Base-by-base conservation (phyloP, 2,329 filamentous ascomycete species). In the Scleromitrula shiraiana region DNA sequence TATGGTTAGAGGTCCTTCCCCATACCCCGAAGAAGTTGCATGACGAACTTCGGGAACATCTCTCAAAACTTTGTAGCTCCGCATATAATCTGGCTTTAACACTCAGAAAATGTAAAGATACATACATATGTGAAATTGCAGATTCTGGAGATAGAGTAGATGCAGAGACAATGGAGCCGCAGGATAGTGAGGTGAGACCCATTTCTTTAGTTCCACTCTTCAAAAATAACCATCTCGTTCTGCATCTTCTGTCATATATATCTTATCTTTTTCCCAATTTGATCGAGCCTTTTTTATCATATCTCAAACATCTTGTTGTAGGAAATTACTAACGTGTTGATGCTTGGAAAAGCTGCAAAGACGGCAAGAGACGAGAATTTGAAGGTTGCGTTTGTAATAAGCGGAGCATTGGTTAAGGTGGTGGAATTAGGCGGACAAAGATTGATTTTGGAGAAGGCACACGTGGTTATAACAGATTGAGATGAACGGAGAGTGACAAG, bases 161-260 rank as follows among this genome's bases (percentile, higher is more conserved):
- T 38, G 19, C 30, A 15, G 42, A 38, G n/a, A 39, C 32, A 7
- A 39, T 46, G 33, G 33, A 46, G 24, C 33, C 33, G 24, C 42
- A 38, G 20, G 32, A 46, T 4, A 44, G 19, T 17, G 41, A 44
- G 41, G 32, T 20, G 7, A n/a, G n/a, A n/a, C n/a, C n/a, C n/a
- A n/a, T n/a, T n/a, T n/a, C n/a, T n/a, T n/a, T n/a, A n/a, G n/a
- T n/a, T n/a, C n/a, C n/a, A n/a, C n/a, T n/a, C n/a, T n/a, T n/a
- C n/a, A n/a, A n/a, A n/a, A n/a, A n/a, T n/a, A n/a, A n/a, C n/a
- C n/a, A n/a, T n/a, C n/a, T n/a, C n/a, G n/a, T n/a, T n/a, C n/a
- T n/a, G n/a, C n/a, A n/a, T n/a, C n/a, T n/a, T n/a, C n/a, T n/a
- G n/a, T n/a, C n/a, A n/a, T n/a, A n/a, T n/a, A n/a, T n/a, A n/a